Base-by-base conservation (phyloP, 2,329 filamentous ascomycete species). In the Venturiaceae sp. region DNA sequence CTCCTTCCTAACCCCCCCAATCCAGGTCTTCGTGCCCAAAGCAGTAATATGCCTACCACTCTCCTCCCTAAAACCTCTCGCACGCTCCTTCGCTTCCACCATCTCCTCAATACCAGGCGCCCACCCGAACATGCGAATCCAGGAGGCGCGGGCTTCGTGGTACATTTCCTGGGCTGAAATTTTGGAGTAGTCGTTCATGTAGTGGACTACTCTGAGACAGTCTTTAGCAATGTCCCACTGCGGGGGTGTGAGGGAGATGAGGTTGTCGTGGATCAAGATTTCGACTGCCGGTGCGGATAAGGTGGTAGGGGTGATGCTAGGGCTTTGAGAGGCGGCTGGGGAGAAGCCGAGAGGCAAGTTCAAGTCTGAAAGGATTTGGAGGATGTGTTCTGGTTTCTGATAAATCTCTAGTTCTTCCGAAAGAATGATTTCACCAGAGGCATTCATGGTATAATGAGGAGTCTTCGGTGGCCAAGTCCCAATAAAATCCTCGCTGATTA, bases 181-280 rank as follows among this genome's bases (percentile, higher is more conserved):
- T 19, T 36, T 2, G 6, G 52, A 34, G 14, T 23, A 13, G 19
- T 53, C 52, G 21, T 53, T 53, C 52, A 53, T 53, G 21, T 53
- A 53, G 34, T 53, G 52, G 23, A 37, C 52, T 7, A 53, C 34
- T 23, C 28, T 34, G 14, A 53, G 52, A 13, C 32, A 34, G 14
- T 53, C 52, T 53, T 53, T 53, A 30, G 32, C 52, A n/a, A 53
- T 21, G 6, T 34, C 52, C 52, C 52, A 53, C 21, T 53, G 52
- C 16, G 30, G 28, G 14, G 30, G n/a, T 2, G 8, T 30, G 13
- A 53, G 52, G 11, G 30, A 34, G 30, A 53, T 30, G n/a, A 19
- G 33, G 6, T 30, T 30, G 19, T 53, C 34, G 28, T 34, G 6
- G 44, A 50, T 16, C n/a, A n/a, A n/a, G n/a, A n/a, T n/a, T n/a